These are phyloP conservation scores for Fusarium metavorans DNA, from an alignment of 2,329 filamentous ascomycete species.

Conservation along the genomic window DNA sequence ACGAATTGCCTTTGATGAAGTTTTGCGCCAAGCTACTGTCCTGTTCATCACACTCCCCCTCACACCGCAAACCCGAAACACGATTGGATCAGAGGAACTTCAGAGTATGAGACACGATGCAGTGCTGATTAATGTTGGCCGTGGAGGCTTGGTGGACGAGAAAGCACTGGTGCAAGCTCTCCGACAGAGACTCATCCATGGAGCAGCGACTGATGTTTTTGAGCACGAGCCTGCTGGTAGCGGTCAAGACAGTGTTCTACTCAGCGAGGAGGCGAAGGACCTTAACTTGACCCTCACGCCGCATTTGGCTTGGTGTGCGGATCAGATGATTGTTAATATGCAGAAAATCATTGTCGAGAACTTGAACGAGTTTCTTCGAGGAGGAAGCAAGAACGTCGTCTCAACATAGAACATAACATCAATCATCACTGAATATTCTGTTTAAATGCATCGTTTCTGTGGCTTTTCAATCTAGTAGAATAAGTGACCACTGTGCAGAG, in stretches of 20 bases:
- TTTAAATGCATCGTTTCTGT: not conserved
- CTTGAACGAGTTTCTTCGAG: not conserved
- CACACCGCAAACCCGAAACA: not conserved
- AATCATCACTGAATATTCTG: not conserved
- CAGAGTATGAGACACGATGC: slow-evolving; percentile 1
- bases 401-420: not conserved
- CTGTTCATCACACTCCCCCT: not conserved
- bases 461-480: not conserved
- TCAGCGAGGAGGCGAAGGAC: not conserved
- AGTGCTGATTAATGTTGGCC: slow-evolving; percentile 16
- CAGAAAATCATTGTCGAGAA: not conserved
- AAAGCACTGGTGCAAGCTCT: slow-evolving; percentile 9
- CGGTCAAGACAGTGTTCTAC: not conserved
- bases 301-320: slow-evolving; percentile 6
- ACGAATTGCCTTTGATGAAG: not conserved
- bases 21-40: not conserved
- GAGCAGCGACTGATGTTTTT: slow-evolving; percentile 18
- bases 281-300: not conserved
- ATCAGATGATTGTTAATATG: not conserved
- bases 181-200: slow-evolving; percentile 4
- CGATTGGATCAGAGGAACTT: not conserved
- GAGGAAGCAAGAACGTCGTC: not conserved
- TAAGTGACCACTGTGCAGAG: not conserved
- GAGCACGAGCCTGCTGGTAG: slow-evolving; percentile 13
- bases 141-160: slow-evolving; percentile 16